Percentiles rank a stretch among this genome's conserved stretches.
These are phyloP conservation scores for Paramecium caudatum DNA, from an alignment of 73 alveolate genomes.

Conservation along the genomic window DNA sequence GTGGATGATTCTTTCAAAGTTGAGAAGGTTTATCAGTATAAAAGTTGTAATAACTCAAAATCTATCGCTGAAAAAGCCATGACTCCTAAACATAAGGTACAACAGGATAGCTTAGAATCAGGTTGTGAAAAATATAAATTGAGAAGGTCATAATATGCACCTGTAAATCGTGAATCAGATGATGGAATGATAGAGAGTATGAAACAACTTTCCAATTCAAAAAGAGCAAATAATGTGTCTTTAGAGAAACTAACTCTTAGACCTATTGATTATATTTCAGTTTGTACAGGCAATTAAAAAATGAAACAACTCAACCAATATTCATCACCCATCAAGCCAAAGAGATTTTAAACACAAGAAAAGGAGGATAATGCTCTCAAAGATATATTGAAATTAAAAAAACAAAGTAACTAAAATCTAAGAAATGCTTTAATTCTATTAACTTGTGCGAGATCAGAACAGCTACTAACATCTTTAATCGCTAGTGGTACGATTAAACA, in stretches of 20 bases:
- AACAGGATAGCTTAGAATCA: no score
- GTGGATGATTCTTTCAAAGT: constrained; percentile 7
- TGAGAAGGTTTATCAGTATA: no score
- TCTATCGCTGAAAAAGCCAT: no score
- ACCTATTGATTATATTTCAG: constrained; percentile 12
- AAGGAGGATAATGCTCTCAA: background rate
- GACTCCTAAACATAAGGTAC: no score
- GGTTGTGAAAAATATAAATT: constrained; percentile 26
- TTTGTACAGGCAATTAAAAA: background rate
- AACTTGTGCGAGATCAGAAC: constrained; percentile 27
- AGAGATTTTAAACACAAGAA: constrained; percentile 4
- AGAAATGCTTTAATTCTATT: constrained; percentile 17
- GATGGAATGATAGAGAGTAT: constrained; percentile 25
- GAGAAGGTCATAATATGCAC: constrained; percentile 27
- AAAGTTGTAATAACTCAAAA: no score
- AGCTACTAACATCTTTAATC: background rate
- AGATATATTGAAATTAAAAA: constrained; percentile 7
- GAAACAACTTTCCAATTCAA: background rate
- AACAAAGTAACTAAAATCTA: constrained; percentile 26
- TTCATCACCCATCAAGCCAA: background rate
- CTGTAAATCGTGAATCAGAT: constrained; percentile 4
- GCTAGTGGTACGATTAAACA: constrained; percentile 47
- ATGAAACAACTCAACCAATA: background rate
- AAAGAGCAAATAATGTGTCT: background rate
- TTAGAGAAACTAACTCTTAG: background rate